A percentile compares a stretch with the other conserved stretches of the same genome.
Evolutionary conservation across 768 basidiomycete species (phyloP).

Genomic region (Panaeolus cyanescens): DNA sequence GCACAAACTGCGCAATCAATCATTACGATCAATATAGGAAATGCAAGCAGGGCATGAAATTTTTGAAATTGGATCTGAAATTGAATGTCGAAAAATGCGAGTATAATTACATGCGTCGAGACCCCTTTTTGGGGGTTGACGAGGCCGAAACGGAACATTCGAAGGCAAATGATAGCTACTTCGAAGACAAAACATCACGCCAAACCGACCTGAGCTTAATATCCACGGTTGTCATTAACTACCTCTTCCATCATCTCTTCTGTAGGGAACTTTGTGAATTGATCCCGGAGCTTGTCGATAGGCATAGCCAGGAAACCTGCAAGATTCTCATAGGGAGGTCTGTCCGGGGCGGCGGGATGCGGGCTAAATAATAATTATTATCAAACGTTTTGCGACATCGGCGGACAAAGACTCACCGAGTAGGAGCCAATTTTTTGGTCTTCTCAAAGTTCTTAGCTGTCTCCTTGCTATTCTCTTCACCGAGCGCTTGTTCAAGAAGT

Average conservation of each 20-base stretch:
- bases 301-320: slow-evolving; percentile 55
- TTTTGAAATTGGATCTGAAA: too few species aligned
- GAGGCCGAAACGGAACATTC: too few species aligned
- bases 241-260: slow-evolving; percentile 47
- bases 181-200: not conserved
- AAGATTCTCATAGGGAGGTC: slow-evolving; percentile 63
- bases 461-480: not conserved
- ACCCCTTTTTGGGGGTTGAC: too few species aligned
- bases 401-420: slow-evolving; percentile 6
- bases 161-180: too few species aligned
- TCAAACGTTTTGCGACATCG: not conserved
- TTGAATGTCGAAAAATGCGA: too few species aligned
- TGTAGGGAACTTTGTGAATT: slow-evolving; percentile 55
- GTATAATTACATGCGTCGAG: too few species aligned
- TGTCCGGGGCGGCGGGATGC: slow-evolving; percentile 54
- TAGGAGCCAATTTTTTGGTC: slow-evolving; percentile 11
- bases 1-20: too few species aligned
- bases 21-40: too few species aligned
- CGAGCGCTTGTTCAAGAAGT: not conserved
- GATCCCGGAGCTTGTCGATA: slow-evolving; percentile 60
- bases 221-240: not conserved
- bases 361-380: slow-evolving; percentile 30
- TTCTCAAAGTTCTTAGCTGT: not conserved
- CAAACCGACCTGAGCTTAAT: not conserved
- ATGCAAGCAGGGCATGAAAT: too few species aligned